A percentile compares a stretch with the other conserved stretches of the same genome.
Evolutionary conservation across 2,329 filamentous ascomycete species (phyloP).

Genomic region (Colletotrichum eleusines): DNA sequence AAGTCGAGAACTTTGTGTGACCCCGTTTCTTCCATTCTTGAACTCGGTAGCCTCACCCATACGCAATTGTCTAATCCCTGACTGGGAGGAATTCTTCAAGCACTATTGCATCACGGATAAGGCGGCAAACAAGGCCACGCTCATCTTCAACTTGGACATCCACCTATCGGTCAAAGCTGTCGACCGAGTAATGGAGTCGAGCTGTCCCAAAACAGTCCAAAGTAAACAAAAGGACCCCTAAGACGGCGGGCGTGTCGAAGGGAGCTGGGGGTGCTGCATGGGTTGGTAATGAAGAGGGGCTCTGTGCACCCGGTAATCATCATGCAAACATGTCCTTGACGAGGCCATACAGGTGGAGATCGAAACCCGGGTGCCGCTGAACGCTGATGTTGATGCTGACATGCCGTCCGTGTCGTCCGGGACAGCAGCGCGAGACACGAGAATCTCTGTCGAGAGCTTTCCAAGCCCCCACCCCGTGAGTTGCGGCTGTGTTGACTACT

Average conservation of each 20-base stretch:
- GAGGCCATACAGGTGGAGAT: conserved; percentile 25
- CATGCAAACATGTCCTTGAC: conserved; percentile 36
- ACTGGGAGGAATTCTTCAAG: conserved; percentile 29
- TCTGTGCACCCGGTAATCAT: conserved; percentile 34
- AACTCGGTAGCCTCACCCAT: conserved; percentile 16
- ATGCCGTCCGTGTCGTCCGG: conserved; percentile 21
- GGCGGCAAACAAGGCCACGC: not conserved
- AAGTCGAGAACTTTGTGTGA: conserved; percentile 26
- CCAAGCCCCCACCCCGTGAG: conserved; percentile 9
- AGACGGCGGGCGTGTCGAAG: conserved; percentile 29
- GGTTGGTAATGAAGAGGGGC: conserved; percentile 20
- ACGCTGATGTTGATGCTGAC: conserved; percentile 24
- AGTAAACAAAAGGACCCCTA: conserved; percentile 41
- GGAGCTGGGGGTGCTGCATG: conserved; percentile 37
- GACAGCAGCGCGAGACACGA: conserved; percentile 23
- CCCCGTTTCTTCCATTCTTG: conserved; percentile 22
- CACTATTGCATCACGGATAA: conserved; percentile 24
- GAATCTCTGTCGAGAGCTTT: conserved; percentile 19
- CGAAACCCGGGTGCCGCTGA: conserved; percentile 7
- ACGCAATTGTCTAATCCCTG: conserved; percentile 12
- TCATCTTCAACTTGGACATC: not conserved
- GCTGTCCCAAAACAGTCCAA: conserved; percentile 37
- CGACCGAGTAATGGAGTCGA: conserved; percentile 6
- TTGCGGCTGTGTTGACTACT: conserved; percentile 11
- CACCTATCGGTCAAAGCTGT: conserved; percentile 26